A percentile compares a stretch with the other conserved stretches of the same genome.
phyloP scores from a whole-genome alignment of 345 rosid species.

The Citrus cavaleriei region DNA sequence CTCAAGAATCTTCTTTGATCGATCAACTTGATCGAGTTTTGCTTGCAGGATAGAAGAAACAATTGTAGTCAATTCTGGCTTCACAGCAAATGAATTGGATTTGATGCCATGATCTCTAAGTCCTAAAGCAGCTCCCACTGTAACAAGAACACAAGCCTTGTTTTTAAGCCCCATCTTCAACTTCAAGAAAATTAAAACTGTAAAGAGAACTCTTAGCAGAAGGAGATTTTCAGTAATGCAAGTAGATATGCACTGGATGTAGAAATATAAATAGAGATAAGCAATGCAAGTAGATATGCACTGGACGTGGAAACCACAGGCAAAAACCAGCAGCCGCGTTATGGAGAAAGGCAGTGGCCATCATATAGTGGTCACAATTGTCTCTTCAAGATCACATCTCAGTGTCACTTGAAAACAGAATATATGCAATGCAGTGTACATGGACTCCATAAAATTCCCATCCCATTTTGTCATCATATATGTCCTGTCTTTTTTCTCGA shows the following conservation, averaged over 20 bases:
- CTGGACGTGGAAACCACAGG: background rate
- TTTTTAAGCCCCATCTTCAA: slow-evolving; percentile 3
- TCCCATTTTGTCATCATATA: background rate
- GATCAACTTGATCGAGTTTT: background rate
- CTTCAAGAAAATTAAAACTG: background rate
- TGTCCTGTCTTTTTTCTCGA: background rate
- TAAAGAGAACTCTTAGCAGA: background rate
- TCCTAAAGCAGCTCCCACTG: slow-evolving; percentile 19
- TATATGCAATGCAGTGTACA: background rate
- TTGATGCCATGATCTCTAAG: slow-evolving; percentile 10
- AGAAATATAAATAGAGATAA: background rate
- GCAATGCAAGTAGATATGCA: background rate
- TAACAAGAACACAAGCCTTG: slow-evolving; percentile 19
- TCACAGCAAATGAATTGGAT: slow-evolving; percentile 10
- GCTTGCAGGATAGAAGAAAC: slow-evolving; percentile 6
- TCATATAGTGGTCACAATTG: background rate
- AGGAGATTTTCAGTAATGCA: background rate
- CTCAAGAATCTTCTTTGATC: background rate
- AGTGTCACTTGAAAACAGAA: background rate
- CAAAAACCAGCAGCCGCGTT: background rate
- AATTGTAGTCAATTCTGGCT: slow-evolving; percentile 1
- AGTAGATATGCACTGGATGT: too few species aligned
- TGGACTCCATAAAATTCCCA: background rate
- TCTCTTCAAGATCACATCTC: slow-evolving; percentile 1
- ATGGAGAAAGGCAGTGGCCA: background rate